A percentile compares a stretch with the other conserved stretches of the same genome.
Conservation (phyloP, 345 rosid genomes). For the Triadica sebifera region DNA sequence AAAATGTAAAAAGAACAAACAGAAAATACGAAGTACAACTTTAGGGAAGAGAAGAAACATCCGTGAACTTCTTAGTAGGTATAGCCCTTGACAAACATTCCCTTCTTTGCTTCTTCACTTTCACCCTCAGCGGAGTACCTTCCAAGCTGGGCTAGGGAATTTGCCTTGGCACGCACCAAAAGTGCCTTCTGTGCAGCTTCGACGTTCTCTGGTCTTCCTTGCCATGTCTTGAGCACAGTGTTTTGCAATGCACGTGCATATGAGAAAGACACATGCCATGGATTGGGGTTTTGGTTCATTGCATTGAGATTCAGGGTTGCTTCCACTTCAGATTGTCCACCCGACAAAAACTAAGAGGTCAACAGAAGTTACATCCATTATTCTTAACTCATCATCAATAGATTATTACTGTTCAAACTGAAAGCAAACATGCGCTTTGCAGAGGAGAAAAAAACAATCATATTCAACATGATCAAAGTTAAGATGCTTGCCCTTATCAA, state of each 20-base stretch:
- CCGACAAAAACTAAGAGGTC: constrained; percentile 74
- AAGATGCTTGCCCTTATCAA: constrained; percentile 3
- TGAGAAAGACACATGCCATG: constrained; percentile 99
- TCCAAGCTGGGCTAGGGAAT: constrained; percentile 94
- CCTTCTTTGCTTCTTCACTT: constrained; percentile 86
- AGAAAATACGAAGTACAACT: background rate
- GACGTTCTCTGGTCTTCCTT: constrained; percentile 75
- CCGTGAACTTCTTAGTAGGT: constrained; percentile 52
- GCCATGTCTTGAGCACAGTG: constrained; percentile 93
- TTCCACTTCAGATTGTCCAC: constrained; percentile 95
- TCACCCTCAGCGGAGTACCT: constrained; percentile 82
- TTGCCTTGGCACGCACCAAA: constrained; percentile 91
- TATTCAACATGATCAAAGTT: background rate
- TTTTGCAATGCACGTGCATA: constrained; percentile 97
- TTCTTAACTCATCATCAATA: background rate
- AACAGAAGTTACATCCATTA: background rate
- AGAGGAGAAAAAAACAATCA: background rate
- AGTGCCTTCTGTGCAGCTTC: constrained; percentile 85
- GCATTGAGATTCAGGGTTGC: constrained; percentile 93
- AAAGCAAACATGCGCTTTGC: background rate
- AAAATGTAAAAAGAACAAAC: constrained; percentile 1
- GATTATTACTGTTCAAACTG: background rate
- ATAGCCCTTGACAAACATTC: constrained; percentile 97
- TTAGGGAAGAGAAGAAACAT: background rate
- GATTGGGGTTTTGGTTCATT: constrained; percentile 97